Percentiles rank a stretch among this genome's conserved stretches.
phyloP scores from a whole-genome alignment of 2,329 filamentous ascomycete genomes.

The Monascus ruber region DNA sequence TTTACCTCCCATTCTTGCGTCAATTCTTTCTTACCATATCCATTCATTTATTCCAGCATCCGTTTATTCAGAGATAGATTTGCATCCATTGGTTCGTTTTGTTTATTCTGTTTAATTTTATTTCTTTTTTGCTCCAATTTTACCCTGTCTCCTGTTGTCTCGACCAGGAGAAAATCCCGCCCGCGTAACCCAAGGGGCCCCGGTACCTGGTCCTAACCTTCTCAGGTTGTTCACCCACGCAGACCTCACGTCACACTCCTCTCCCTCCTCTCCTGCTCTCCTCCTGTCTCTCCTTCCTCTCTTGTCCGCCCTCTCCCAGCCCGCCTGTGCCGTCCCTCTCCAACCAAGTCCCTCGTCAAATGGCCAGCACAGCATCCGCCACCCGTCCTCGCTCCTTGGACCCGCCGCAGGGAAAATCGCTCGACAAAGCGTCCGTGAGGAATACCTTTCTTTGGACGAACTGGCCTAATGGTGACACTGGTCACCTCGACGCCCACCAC shows the following conservation, averaged over 20 bases:
- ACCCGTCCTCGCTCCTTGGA: slow-evolving; percentile 30
- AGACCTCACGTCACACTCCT: slow-evolving; percentile 5
- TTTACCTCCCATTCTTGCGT: too few species aligned
- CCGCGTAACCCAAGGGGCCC: too few species aligned
- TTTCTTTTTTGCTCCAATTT: too few species aligned
- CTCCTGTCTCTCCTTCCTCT: too few species aligned
- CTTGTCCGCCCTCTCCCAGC: neutral
- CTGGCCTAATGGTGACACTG: slow-evolving; percentile 33
- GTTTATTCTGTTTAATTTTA: too few species aligned
- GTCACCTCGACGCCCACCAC: slow-evolving; percentile 24
- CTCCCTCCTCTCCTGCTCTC: neutral
- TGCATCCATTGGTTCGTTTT: too few species aligned
- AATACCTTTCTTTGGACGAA: slow-evolving; percentile 38
- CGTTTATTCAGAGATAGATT: too few species aligned
- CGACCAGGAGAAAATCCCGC: too few species aligned
- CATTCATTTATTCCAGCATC: too few species aligned
- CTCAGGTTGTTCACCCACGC: slow-evolving; percentile 1
- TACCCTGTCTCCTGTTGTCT: too few species aligned
- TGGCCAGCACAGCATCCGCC: slow-evolving; percentile 17
- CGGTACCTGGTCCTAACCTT: too few species aligned
- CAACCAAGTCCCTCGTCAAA: slow-evolving; percentile 23
- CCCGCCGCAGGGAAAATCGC: slow-evolving; percentile 29
- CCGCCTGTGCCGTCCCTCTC: slow-evolving; percentile 29
- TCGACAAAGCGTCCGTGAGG: slow-evolving; percentile 33
- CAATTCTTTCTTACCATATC: too few species aligned